Evolutionary conservation across 805 yeast genomes (phyloP), one percentile per base, ranked within the genome.

Genomic region (Starmerella etchellsii): DNA sequence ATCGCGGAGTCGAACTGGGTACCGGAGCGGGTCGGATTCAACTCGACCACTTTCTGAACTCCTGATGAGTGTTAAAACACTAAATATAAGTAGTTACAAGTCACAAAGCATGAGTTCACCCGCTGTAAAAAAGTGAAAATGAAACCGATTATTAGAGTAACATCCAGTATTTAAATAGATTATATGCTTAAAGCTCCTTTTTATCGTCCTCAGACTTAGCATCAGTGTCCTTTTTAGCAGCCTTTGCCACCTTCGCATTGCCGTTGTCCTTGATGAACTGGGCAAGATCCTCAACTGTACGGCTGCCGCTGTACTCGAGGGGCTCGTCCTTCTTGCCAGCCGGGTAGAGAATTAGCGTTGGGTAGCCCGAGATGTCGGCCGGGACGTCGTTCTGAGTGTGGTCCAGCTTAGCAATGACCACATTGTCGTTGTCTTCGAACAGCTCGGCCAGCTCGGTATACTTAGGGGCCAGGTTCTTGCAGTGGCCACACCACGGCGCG

Each of bases 401-500:
- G 65, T 91, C 95, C 42, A 91, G 64, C 63, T 87, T 76, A 52
- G 95, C 95, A 56, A 91, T 66, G 31, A 76, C 59, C 44, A 88
- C 81, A 58, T 76, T 69, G 40, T 65, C 65, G 40, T 63, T 59
- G 37, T 68, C 67, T 35, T 61, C 66, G 63, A 70, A 81, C 40
- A 79, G 54, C 37, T 67, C 76, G 39, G 88, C 96, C 50, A 91
- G 73, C 59, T 87, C 91, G 60, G 82, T 93, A 69, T 76, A 88
- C 43, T 68, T 70, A 57, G 95, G 95, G 39, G 88, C 88, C 60
- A 85, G 70, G 64, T 73, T 81, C 70, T 83, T 84, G 70, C 95
- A 84, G 70, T 85, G 95, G 35, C 95, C 93, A 69, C 95, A 85
- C 95, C 95, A 87, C 65, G 94, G 74, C 29, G 80, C 79, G 55